Conservation (phyloP, 1,139 yeast genomes). For the Kodamaea derodonti region DNA sequence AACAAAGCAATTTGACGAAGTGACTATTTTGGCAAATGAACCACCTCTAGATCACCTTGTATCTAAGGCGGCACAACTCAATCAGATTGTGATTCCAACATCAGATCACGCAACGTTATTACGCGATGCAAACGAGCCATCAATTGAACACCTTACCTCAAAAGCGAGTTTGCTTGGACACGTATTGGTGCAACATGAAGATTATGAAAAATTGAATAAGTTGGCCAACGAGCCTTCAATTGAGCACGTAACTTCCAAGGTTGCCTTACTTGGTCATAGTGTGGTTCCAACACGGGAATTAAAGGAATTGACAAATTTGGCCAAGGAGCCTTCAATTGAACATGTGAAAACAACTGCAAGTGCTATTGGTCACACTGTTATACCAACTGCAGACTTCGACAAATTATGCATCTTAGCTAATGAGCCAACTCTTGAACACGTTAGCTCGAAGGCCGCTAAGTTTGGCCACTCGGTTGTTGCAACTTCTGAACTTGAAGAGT, state of each 20-base stretch:
- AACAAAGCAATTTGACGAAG: conserved; percentile 7
- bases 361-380: conserved; percentile 3
- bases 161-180: conserved; percentile 12
- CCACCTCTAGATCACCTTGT: conserved; percentile 27
- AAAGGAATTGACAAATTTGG: conserved; percentile 9
- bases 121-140: conserved; percentile 13
- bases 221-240: conserved; percentile 18
- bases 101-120: conserved; percentile 11
- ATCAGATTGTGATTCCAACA: conserved; percentile 16
- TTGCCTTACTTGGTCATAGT: conserved; percentile 12
- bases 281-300: conserved; percentile 15
- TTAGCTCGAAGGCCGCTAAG: conserved; percentile 5
- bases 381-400: conserved; percentile 10
- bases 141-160: conserved; percentile 10
- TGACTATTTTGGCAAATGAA: conserved; percentile 17
- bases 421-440: conserved; percentile 10
- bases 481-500: conserved; percentile 15
- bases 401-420: conserved; percentile 11
- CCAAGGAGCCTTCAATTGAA: conserved; percentile 14
- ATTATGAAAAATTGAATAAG: conserved; percentile 13
- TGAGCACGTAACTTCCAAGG: conserved; percentile 19
- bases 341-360: conserved; percentile 11
- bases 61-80: conserved; percentile 8
- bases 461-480: conserved; percentile 12
- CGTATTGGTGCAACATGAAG: conserved; percentile 12